Base-by-base conservation (phyloP, 1,284 basidiomycete genomes). In the Bjerkandera adusta region DNA sequence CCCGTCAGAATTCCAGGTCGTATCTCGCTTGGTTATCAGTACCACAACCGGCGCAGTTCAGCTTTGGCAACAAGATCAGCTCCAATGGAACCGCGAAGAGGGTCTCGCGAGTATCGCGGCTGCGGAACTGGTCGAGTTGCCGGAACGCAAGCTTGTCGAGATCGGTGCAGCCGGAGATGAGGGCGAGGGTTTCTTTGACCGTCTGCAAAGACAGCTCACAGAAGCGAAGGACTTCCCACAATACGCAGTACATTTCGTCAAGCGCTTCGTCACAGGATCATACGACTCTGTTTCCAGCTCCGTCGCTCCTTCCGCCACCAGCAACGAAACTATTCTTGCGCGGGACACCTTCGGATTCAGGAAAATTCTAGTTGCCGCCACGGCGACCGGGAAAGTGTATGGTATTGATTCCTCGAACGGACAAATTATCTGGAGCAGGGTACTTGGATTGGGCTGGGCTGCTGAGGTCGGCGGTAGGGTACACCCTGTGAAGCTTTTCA, bases 281-380 rank as follows among this genome's bases (percentile, higher is more conserved):
- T 88, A 87, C 57, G 75, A 68, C 1, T 75, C 78, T 16, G 73
- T 73, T 16, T 67, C 73, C 44, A 50, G 62, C 32, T 55, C 62
- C 10, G 63, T 67, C 3, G 67, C 70, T 5, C 58, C 68, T 27
- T 62, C 69, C 10, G 64, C 72, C 8, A 70, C 67, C 30, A 64
- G 64, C 11, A 70, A 67, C 33, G 64, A 64, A 11, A 59, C 62
- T n/a, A 49, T 18, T 30, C 69, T 85, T 0, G 71, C 73, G 40
- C 79, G 89, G 2, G 92, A 97, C 60, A 69, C 83, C 1, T 97
- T 96, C 61, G 94, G 92, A 0, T 92, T 97, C 66, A 77, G 88
- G 38, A 92, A 97, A 64, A 65, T 97, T 32, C 76, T 95, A 40
- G 77, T 97, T 2, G 76, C 75, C 3, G 87, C 83, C 0, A 92